Evolutionary conservation across 2,329 filamentous ascomycete species (phyloP).

Genomic region (Chalaropsis thielavioides): DNA sequence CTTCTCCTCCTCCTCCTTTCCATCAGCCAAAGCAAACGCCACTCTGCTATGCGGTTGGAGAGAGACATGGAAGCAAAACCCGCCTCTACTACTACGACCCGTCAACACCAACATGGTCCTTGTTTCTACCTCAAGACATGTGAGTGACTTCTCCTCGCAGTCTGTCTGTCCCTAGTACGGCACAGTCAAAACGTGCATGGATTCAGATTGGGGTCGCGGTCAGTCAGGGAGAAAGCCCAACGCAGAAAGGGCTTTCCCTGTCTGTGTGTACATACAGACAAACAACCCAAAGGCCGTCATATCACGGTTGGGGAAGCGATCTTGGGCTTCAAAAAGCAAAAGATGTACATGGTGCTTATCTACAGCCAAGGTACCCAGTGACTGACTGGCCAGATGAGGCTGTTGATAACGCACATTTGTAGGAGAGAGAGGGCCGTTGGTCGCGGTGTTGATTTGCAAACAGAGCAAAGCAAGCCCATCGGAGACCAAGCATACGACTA

Average conservation of each 20-base stretch:
- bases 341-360: too few relatives aligned
- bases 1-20: too few relatives aligned
- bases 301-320: neutral
- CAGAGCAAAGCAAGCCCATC: neutral
- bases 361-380: too few relatives aligned
- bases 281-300: neutral
- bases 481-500: neutral
- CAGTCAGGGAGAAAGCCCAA: neutral
- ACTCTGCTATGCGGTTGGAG: neutral
- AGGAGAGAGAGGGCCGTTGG: neutral
- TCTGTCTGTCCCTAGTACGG: neutral
- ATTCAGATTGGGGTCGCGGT: neutral
- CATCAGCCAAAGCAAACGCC: neutral
- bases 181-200: slow-evolving; percentile 4
- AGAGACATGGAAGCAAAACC: neutral
- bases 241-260: neutral
- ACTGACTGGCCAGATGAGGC: too few relatives aligned
- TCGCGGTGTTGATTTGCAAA: neutral
- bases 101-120: neutral
- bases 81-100: neutral
- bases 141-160: neutral
- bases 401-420: too few relatives aligned
- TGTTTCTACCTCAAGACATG: neutral
- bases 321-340: neutral
- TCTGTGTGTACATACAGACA: neutral